Percentiles rank a stretch among this genome's conserved stretches.
phyloP scores from a whole-genome alignment of 306 rosid genomes.

The Gynostemma pentaphyllum region DNA sequence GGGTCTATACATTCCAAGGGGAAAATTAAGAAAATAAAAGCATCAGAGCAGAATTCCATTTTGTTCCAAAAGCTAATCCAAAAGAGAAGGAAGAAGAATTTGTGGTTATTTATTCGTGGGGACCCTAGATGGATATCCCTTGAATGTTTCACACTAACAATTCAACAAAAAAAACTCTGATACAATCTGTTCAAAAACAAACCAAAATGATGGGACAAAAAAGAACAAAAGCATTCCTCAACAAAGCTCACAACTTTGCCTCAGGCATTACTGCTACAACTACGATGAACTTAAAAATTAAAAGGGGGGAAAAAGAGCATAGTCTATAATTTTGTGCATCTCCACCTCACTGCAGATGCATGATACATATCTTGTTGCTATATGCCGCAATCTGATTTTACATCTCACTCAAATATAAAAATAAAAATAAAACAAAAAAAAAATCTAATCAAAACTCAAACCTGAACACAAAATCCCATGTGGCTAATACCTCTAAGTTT shows the following conservation, averaged over 20 bases:
- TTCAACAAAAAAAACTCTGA: slow-evolving; percentile 11
- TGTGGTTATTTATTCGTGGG: slow-evolving; percentile 15
- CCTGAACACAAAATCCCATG: slow-evolving; percentile 73
- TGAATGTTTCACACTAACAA: slow-evolving; percentile 16
- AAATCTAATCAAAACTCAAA: slow-evolving; percentile 30
- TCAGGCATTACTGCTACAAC: slow-evolving; percentile 4
- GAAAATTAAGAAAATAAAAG: background rate
- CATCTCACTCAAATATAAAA: slow-evolving; percentile 82
- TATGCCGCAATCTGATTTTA: slow-evolving; percentile 99
- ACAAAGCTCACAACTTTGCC: slow-evolving; percentile 14
- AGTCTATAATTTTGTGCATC: slow-evolving; percentile 24
- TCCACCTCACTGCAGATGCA: slow-evolving; percentile 75
- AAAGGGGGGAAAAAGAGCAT: background rate
- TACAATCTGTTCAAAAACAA: slow-evolving; percentile 13
- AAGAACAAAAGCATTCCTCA: slow-evolving; percentile 9
- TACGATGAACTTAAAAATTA: slow-evolving; percentile 1
- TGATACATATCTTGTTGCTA: slow-evolving; percentile 74
- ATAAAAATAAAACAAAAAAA: slow-evolving; percentile 37
- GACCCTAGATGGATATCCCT: slow-evolving; percentile 12
- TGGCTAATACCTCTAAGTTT: slow-evolving; percentile 60
- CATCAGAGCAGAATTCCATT: background rate
- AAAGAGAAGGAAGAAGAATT: slow-evolving; percentile 4
- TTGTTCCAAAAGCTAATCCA: background rate
- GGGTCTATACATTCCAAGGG: background rate
- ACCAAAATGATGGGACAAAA: slow-evolving; percentile 14